Base-by-base conservation (phyloP, 495 filamentous ascomycete species). In the Aspergillus hancockii region DNA sequence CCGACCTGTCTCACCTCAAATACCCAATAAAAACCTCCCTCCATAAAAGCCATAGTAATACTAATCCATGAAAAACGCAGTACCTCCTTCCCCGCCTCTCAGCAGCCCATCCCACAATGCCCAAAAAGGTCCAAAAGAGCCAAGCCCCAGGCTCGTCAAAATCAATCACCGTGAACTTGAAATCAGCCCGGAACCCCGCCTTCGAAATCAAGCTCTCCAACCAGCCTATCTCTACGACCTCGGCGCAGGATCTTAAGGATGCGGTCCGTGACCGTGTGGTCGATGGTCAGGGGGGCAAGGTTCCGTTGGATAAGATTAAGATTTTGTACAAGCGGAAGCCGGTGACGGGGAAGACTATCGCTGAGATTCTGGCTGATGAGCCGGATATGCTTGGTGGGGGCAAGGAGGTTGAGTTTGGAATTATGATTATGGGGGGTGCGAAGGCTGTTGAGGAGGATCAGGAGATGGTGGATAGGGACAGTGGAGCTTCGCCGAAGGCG, bases 261-360 rank as follows among this genome's bases (percentile, higher is more conserved):
- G 67, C 74, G 2, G 75, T 97, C 40, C 74, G 72, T 0, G 68
- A 71, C 79, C 66, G 82, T 71, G 31, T 78, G 69, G 51, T 78
- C 53, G 71, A 76, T 59, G 56, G 58, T 16, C 61, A 69, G 19
- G 67, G 63, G 14, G 68, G 71, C 41, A 70, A 67, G 38, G 74
- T 74, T 16, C 55, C 71, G 14, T 66, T 84, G 9, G 85, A 86
- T 3, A 94, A 92, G 77, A 82, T 98, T 57, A 91, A 92, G 73
- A 70, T 98, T 0, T 75, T 98, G 53, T 83, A 86, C 58, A 87
- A 87, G 65, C 90, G 90, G 71, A 96, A 96, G 74, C 92, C 92
- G 1, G 83, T 89, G 0, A 62, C 80, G 0, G 93, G 79, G 32
- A 80, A 80, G 69, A 82, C 79, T 0, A 67, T 83, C 7, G 80